phyloP scores from a whole-genome alignment of 208 protist species.

The Leishmania lainsoni region DNA sequence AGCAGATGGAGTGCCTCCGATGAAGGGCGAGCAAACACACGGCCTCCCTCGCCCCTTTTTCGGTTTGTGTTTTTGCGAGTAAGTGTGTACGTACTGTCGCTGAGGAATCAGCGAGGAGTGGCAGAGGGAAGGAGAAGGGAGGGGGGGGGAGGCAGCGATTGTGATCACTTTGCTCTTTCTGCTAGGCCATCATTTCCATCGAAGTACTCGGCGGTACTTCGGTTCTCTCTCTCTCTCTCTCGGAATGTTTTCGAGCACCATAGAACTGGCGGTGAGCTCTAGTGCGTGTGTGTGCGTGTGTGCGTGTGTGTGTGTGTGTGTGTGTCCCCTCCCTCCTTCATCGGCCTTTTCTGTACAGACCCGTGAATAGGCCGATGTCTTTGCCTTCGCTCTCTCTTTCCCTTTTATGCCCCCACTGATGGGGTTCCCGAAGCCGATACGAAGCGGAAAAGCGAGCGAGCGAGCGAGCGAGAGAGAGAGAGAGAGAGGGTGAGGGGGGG shows the following conservation, averaged over 20 bases:
- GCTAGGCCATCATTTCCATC: not conserved
- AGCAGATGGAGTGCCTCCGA: slow-evolving; percentile 6
- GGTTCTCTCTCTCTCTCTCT: not conserved
- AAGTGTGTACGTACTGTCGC: not conserved
- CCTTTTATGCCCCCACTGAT: too few relatives aligned
- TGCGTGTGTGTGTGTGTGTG: not conserved
- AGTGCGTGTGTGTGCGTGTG: not conserved
- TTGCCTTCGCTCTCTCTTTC: too few relatives aligned
- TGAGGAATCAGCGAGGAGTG: not conserved
- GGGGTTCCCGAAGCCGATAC: too few relatives aligned
- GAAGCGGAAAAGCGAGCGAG: too few relatives aligned
- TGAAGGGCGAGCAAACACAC: not conserved
- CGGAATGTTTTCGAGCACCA: not conserved
- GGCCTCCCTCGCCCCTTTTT: not conserved
- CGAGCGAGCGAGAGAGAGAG: not conserved
- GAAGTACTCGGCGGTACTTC: not conserved
- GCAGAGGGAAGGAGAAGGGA: not conserved
- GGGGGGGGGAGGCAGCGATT: not conserved
- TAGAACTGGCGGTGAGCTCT: not conserved
- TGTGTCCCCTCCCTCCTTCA: not conserved
- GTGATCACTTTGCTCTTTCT: not conserved
- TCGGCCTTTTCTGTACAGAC: not conserved
- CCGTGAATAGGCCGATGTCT: not conserved
- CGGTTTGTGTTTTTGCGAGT: not conserved
- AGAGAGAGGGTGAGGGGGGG: not conserved